Evolutionary conservation across 352 stramenopile genomes (phyloP), one percentile per base, ranked within the genome.

Genomic region (Globisporangium lucens): DNA sequence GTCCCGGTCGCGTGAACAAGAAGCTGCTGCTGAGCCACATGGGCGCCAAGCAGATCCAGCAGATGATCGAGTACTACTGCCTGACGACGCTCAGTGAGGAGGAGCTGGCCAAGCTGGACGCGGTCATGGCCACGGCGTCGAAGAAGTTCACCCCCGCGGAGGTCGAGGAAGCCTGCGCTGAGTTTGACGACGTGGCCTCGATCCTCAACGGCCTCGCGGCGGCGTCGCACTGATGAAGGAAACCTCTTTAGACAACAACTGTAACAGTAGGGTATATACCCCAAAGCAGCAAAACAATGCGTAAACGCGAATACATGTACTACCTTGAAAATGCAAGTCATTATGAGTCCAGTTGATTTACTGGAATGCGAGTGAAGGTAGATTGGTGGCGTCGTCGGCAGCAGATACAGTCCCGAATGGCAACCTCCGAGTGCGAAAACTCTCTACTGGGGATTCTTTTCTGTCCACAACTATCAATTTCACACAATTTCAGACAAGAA

Each of bases 1-100:
- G 93, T 7, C 93, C 93, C 1, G 93, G 91, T 3, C 85, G 91
- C 46, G 86, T 98, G 29, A 94, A 97, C 75, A 91, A 92, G 75
- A 91, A 94, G 68, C 52, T 97, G 15, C 15, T 49, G 41, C 41
- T 49, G 41, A 49, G 41, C 15, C 17, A 49, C 41, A 49, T 49
- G 41, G 41, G 41, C 7, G 41, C 41, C 15, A 56, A 30, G 3
- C 61, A 74, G 9, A 69, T 61, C 22, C 38, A 57, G 27, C 56
- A 67, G 4, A 76, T 78, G 70, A 65, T 76, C 65, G 65, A 78
- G 62, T 69, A 75, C 53, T 78, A 73, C 60, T 78, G 70, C 62
- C 8, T 35, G 6, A 52, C 35, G 24, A 61, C 65, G 10, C 36
- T 72, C 13, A 55, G n/a, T 2, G 20, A 3, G 24, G 24, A 69